A percentile compares a stretch with the other conserved stretches of the same genome.
These are phyloP conservation scores for Cutaneotrichosporon daszewskae DNA, from an alignment of 1,284 basidiomycete genomes.

Conservation along the genomic window DNA sequence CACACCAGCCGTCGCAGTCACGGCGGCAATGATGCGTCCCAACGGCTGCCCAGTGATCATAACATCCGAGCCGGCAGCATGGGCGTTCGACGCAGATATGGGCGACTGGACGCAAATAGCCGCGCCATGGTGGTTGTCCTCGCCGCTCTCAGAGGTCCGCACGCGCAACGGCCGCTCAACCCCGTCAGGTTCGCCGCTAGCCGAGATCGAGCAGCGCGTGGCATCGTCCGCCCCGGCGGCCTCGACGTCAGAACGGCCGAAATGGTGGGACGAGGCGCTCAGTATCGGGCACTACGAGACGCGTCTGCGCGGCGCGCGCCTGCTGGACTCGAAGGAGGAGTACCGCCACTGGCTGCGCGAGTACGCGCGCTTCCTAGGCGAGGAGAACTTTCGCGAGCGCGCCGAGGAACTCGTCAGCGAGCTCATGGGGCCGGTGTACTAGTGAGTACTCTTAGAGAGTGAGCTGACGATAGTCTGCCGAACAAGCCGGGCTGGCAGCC, in stretches of 20 bases:
- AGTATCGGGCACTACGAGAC: slow-evolving; percentile 80
- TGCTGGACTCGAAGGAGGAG: slow-evolving; percentile 72
- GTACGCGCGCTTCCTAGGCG: slow-evolving; percentile 75
- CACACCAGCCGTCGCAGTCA: slow-evolving; percentile 21
- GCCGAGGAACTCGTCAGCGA: slow-evolving; percentile 83
- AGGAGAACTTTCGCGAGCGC: slow-evolving; percentile 76
- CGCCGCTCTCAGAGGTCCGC: slow-evolving; percentile 11
- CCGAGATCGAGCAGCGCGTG: slow-evolving; percentile 26
- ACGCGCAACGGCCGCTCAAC: slow-evolving; percentile 4
- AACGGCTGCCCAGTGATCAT: slow-evolving; percentile 73
- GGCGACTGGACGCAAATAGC: slow-evolving; percentile 65
- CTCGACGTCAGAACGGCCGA: slow-evolving; percentile 42
- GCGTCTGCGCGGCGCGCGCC: slow-evolving; percentile 62
- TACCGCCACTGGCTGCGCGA: slow-evolving; percentile 66
- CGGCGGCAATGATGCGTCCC: slow-evolving; percentile 60
- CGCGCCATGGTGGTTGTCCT: slow-evolving; percentile 65
- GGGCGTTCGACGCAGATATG: slow-evolving; percentile 67
- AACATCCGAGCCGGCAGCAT: slow-evolving; percentile 65
- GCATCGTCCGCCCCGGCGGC: slow-evolving; percentile 12
- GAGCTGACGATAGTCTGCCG: slow-evolving; percentile 7
- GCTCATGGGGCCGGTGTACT: slow-evolving; percentile 77
- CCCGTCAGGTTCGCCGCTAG: slow-evolving; percentile 16
- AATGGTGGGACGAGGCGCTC: slow-evolving; percentile 72
- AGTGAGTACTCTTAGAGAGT: slow-evolving; percentile 52
- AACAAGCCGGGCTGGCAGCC: slow-evolving; percentile 8